A percentile compares a stretch with the other conserved stretches of the same genome.
Conservation (phyloP, 768 basidiomycete species). For the Pisolithus tinctorius region DNA sequence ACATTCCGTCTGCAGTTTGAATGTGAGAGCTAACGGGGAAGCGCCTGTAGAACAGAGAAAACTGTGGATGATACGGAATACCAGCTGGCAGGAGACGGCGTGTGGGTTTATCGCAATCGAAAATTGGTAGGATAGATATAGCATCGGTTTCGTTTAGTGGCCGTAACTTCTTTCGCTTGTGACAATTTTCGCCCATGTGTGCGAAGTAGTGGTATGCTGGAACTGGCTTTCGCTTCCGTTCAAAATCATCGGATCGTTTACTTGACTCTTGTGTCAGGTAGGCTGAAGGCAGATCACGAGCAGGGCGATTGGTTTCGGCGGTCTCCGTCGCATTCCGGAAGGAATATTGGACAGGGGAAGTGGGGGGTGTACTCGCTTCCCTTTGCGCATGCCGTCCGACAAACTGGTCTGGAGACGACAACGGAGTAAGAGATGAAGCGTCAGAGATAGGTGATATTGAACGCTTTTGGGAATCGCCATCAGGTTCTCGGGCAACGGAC, state of each 20-base stretch:
- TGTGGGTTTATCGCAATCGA: constrained; percentile 1
- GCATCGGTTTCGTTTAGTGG: not conserved
- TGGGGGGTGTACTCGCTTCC: constrained; percentile 11
- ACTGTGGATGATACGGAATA: constrained; percentile 41
- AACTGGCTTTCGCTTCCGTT: constrained; percentile 15
- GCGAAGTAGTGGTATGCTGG: constrained; percentile 1
- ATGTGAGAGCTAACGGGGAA: constrained; percentile 61
- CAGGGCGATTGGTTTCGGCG: not conserved
- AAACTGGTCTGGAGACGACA: constrained; percentile 19
- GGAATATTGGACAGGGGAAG: constrained; percentile 10
- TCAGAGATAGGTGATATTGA: constrained; percentile 20
- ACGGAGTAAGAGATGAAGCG: constrained; percentile 24
- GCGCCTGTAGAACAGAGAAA: constrained; percentile 60
- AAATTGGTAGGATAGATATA: not conserved
- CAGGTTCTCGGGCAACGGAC: constrained; percentile 14
- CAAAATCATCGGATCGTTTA: constrained; percentile 2
- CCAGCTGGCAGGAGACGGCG: constrained; percentile 46
- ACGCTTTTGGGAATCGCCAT: constrained; percentile 5
- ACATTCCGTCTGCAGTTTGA: constrained; percentile 34
- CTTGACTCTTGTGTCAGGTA: constrained; percentile 10
- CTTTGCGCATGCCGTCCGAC: constrained; percentile 1
- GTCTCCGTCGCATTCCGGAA: not conserved
- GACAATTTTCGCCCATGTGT: not conserved
- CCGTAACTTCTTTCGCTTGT: constrained; percentile 10
- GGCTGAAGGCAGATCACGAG: not conserved